phyloP scores from a whole-genome alignment of 176 grass and related monocot genomes.

The Avena atlantica region DNA sequence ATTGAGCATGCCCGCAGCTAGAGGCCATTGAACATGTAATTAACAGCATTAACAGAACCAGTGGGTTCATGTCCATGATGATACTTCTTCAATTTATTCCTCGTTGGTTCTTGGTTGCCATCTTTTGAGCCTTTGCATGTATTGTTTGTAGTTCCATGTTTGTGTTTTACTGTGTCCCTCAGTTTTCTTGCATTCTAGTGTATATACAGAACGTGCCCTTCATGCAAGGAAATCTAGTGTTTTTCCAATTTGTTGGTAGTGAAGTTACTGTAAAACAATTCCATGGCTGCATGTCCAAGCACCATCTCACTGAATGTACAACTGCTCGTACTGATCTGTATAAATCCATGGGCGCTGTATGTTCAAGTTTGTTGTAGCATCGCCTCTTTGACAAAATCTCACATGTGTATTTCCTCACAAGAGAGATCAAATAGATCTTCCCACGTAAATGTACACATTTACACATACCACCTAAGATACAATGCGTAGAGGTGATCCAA shows the following conservation, averaged over 20 bases:
- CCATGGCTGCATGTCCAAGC: neutral
- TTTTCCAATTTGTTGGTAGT: neutral
- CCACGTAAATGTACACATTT: slow-evolving; percentile 4
- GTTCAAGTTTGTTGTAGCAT: neutral
- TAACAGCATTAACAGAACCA: slow-evolving; percentile 17
- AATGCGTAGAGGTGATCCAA: neutral
- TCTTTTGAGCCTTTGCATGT: neutral
- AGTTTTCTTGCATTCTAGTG: neutral
- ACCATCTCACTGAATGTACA: neutral
- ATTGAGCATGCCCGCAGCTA: neutral
- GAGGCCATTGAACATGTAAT: slow-evolving; percentile 20
- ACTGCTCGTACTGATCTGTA: neutral
- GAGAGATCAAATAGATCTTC: neutral
- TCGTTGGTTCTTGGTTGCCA: neutral
- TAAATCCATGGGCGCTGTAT: neutral
- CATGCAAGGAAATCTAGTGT: neutral
- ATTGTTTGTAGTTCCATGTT: neutral
- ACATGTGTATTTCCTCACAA: neutral
- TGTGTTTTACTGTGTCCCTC: neutral
- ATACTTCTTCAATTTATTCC: neutral
- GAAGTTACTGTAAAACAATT: neutral
- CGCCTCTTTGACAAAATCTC: neutral
- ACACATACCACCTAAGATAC: neutral
- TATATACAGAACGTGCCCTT: neutral
- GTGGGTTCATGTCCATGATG: neutral